A percentile compares a stretch with the other conserved stretches of the same genome.
Evolutionary conservation across 2,329 filamentous ascomycete genomes (phyloP).

Genomic region (Dactylellina drechsleri): DNA sequence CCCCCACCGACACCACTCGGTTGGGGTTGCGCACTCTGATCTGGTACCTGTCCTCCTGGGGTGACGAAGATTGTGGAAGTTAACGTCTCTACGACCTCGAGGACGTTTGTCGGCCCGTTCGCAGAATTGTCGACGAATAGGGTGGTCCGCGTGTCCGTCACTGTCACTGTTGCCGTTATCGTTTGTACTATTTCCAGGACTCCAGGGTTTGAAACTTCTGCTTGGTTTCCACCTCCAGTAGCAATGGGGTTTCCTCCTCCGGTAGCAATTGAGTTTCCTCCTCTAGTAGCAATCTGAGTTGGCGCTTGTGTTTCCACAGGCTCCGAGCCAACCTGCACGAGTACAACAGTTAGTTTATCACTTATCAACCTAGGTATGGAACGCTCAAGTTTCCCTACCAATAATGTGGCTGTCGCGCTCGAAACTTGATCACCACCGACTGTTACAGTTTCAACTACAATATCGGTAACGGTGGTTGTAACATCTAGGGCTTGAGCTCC

Average conservation of each 20-base stretch:
- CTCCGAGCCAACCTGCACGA: no score
- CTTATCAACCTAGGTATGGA: no score
- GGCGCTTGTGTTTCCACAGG: no score
- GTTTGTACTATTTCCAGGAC: no score
- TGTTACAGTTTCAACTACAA: slow-evolving; percentile 32
- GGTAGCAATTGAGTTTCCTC: no score
- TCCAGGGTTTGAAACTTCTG: no score
- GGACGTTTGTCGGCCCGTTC: slow-evolving; percentile 13
- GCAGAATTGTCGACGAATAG: slow-evolving; percentile 30
- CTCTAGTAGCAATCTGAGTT: not conserved
- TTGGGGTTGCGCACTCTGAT: slow-evolving; percentile 15
- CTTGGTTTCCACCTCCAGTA: no score
- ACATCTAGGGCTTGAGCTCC: no score
- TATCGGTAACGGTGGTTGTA: slow-evolving; percentile 39
- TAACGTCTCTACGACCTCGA: slow-evolving; percentile 18
- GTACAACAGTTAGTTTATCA: not conserved
- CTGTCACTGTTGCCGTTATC: no score
- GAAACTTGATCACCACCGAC: not conserved
- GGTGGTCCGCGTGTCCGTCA: slow-evolving; percentile 20
- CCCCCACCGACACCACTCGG: slow-evolving; percentile 1
- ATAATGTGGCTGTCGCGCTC: slow-evolving; percentile 3
- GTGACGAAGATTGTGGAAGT: slow-evolving; percentile 35
- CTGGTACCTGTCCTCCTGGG: slow-evolving; percentile 13
- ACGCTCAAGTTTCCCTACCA: no score
- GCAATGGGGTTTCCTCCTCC: no score